Conservation (phyloP, 208 protist genomes). For the Phytomonas serpens region DNA sequence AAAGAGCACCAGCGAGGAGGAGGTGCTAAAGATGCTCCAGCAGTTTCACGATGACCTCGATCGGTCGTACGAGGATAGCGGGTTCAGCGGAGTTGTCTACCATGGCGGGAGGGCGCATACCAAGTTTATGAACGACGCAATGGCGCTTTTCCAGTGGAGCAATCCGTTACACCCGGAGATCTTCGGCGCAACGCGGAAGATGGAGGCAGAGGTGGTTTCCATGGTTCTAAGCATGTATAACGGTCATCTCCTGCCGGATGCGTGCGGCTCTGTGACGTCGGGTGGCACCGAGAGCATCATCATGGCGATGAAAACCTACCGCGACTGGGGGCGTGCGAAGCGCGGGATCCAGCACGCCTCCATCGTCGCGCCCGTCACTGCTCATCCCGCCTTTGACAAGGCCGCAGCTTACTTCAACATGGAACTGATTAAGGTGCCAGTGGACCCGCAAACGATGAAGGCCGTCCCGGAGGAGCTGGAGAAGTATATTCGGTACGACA, state of each 20-base stretch:
- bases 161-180: constrained; percentile 96
- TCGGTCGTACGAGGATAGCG: constrained; percentile 50
- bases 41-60: constrained; percentile 60
- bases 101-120: constrained; percentile 79
- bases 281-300: constrained; percentile 97
- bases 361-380: constrained; percentile 89
- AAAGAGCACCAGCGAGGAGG: constrained; percentile 30
- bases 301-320: constrained; percentile 96
- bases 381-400: constrained; percentile 98
- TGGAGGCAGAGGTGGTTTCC: constrained; percentile 96
- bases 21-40: constrained; percentile 53
- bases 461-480: constrained; percentile 77
- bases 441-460: constrained; percentile 64
- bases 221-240: constrained; percentile 96
- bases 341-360: constrained; percentile 87
- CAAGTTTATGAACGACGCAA: constrained; percentile 83
- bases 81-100: constrained; percentile 92
- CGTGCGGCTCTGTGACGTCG: constrained; percentile 94
- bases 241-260: constrained; percentile 70
- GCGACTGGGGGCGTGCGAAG: constrained; percentile 79
- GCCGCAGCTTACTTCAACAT: constrained; percentile 95
- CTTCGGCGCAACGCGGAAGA: constrained; percentile 95
- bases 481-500: constrained; percentile 93
- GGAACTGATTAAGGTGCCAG: constrained; percentile 88
- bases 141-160: constrained; percentile 86